phyloP scores from a whole-genome alignment of 2,329 filamentous ascomycete genomes.

The Alternaria sp. region DNA sequence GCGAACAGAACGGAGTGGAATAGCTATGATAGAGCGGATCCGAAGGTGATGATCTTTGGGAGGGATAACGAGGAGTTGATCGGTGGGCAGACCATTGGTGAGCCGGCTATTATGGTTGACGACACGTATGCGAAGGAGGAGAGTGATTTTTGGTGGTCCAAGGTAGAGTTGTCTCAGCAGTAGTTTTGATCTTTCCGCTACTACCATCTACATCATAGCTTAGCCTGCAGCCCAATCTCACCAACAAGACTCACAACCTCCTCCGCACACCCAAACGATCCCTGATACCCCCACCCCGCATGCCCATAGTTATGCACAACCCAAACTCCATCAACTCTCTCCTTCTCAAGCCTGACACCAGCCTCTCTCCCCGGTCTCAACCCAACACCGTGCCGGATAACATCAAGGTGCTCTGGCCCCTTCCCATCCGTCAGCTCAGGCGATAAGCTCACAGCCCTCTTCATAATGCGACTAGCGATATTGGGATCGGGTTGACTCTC shows the following conservation, averaged over 20 bases:
- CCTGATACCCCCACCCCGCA: conserved; percentile 74
- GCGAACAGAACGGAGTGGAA: conserved; percentile 28
- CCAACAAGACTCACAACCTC: background rate
- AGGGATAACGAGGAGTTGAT: conserved; percentile 63
- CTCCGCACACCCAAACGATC: conserved; percentile 48
- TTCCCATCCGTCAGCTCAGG: conserved; percentile 69
- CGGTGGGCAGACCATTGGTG: conserved; percentile 27
- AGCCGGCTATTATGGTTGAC: conserved; percentile 50
- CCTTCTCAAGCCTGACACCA: conserved; percentile 76
- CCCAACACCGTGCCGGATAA: conserved; percentile 83
- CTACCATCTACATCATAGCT: background rate
- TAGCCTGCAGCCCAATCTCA: background rate
- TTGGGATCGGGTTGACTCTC: conserved; percentile 77
- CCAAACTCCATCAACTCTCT: conserved; percentile 65
- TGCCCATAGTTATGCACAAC: conserved; percentile 82
- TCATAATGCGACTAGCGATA: conserved; percentile 82
- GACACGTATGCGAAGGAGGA: conserved; percentile 56
- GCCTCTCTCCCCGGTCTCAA: conserved; percentile 74
- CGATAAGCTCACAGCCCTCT: conserved; percentile 68
- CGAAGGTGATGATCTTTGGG: conserved; percentile 60
- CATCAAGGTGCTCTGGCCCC: conserved; percentile 70
- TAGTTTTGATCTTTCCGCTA: background rate
- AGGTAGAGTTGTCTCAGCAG: conserved; percentile 46
- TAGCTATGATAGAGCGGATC: conserved; percentile 15
- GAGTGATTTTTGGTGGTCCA: conserved; percentile 68